phyloP scores from a whole-genome alignment of 225 moss, liverwort and hornwort species.

The Polytrichum commune region DNA sequence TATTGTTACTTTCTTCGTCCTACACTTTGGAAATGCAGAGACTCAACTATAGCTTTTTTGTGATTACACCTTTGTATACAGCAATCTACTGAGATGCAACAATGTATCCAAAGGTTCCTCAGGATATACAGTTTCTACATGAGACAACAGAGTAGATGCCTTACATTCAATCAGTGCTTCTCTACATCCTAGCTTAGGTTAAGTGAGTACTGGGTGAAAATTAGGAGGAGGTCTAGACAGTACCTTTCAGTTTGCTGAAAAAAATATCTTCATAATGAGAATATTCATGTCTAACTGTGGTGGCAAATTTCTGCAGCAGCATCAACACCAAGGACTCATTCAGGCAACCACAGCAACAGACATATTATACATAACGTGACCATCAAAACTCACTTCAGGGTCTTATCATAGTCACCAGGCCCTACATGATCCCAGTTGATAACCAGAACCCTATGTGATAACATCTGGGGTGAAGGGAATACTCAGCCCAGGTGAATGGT shows the following conservation, averaged over 20 bases:
- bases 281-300: conserved; percentile 60
- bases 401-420: neutral
- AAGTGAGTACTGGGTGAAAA: neutral
- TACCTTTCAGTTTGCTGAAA: conserved; percentile 90
- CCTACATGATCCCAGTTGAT: neutral
- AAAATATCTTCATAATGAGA: conserved; percentile 71
- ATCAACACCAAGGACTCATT: conserved; percentile 7
- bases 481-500: too few species aligned
- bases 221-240: neutral
- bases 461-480: too few species aligned
- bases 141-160: neutral
- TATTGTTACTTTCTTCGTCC: too few species aligned
- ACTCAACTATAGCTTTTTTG: too few species aligned
- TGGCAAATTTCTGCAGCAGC: conserved; percentile 50
- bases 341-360: neutral
- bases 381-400: neutral
- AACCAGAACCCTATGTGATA: neutral
- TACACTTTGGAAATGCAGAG: too few species aligned
- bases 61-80: too few species aligned
- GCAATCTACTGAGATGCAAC: too few species aligned
- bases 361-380: neutral
- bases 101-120: too few species aligned
- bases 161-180: neutral
- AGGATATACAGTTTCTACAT: neutral
- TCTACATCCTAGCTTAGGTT: neutral